phyloP scores from a whole-genome alignment of 139 green algal species.

The Choricystis sp. region DNA sequence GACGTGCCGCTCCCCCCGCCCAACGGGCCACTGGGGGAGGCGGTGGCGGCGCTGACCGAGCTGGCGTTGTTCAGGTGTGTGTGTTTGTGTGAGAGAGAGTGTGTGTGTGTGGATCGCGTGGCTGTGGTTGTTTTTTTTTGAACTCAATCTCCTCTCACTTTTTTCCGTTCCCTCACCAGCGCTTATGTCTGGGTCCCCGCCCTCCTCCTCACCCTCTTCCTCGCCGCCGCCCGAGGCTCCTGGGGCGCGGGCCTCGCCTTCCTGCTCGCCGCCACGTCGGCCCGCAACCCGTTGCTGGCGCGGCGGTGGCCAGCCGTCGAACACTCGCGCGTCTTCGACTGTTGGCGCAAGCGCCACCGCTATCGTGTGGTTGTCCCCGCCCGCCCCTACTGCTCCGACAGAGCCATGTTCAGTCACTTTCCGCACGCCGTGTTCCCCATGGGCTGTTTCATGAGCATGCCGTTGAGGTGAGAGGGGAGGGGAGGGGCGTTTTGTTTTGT shows the following conservation, averaged over 20 bases:
- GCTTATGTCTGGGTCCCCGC: background rate
- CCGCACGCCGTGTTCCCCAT: conserved; percentile 16
- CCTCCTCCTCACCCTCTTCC: background rate
- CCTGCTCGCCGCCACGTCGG: background rate
- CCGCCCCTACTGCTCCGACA: background rate
- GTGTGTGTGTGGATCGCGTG: too few relatives aligned
- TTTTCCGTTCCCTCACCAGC: too few relatives aligned
- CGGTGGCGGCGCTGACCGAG: too few relatives aligned
- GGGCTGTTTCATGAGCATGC: conserved; percentile 5
- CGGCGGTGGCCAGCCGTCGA: background rate
- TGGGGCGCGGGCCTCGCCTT: background rate
- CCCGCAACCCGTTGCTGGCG: too few relatives aligned
- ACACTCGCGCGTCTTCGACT: background rate
- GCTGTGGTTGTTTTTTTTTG: too few relatives aligned
- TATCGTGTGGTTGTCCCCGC: background rate
- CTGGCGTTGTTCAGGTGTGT: too few relatives aligned
- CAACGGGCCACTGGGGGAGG: too few relatives aligned
- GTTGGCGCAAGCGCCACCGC: background rate
- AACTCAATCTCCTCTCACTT: too few relatives aligned
- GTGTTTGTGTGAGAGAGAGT: too few relatives aligned
- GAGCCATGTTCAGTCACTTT: conserved; percentile 9
- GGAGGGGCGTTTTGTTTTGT: too few relatives aligned
- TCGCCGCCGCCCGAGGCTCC: too few relatives aligned
- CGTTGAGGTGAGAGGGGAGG: background rate
- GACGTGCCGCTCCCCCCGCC: too few relatives aligned